Percentiles rank a stretch among this genome's conserved stretches.
phyloP scores from a whole-genome alignment of 2,329 filamentous ascomycete genomes.

The Penicillium sp. region DNA sequence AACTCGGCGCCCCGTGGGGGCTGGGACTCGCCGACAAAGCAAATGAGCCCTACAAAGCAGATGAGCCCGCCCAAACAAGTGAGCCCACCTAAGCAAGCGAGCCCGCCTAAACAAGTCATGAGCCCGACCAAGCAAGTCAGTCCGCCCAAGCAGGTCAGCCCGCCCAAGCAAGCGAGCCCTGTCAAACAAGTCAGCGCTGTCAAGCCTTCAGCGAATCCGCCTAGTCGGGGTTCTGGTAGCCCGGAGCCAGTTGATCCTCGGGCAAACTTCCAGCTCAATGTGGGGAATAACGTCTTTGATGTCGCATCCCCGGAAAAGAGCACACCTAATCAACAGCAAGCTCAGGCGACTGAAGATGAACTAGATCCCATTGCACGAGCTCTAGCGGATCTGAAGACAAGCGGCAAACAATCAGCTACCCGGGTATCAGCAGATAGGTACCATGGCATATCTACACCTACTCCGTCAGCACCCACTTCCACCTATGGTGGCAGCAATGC shows the following conservation, averaged over 20 bases:
- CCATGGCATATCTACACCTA: slow-evolving; percentile 86
- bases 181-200: slow-evolving; percentile 45
- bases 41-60: slow-evolving; percentile 5
- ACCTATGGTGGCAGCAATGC: slow-evolving; percentile 32
- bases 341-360: slow-evolving; percentile 56
- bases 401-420: slow-evolving; percentile 73
- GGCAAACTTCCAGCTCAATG: slow-evolving; percentile 86
- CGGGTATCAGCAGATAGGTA: slow-evolving; percentile 96
- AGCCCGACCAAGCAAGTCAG: slow-evolving; percentile 14
- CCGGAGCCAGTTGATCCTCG: slow-evolving; percentile 88
- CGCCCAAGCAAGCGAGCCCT: slow-evolving; percentile 42
- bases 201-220: slow-evolving; percentile 38
- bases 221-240: slow-evolving; percentile 51
- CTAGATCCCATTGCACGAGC: slow-evolving; percentile 88
- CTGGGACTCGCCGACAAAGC: slow-evolving; percentile 8
- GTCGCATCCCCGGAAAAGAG: slow-evolving; percentile 75
- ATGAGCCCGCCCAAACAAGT: neutral
- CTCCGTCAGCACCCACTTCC: slow-evolving; percentile 49
- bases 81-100: slow-evolving; percentile 1
- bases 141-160: slow-evolving; percentile 39
- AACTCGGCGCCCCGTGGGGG: neutral
- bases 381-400: slow-evolving; percentile 86
- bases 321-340: slow-evolving; percentile 44
- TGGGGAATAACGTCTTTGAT: slow-evolving; percentile 94
- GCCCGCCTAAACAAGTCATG: slow-evolving; percentile 10